These are phyloP conservation scores for Stromatinia cepivora DNA, from an alignment of 2,329 filamentous ascomycete genomes.

Conservation along the genomic window DNA sequence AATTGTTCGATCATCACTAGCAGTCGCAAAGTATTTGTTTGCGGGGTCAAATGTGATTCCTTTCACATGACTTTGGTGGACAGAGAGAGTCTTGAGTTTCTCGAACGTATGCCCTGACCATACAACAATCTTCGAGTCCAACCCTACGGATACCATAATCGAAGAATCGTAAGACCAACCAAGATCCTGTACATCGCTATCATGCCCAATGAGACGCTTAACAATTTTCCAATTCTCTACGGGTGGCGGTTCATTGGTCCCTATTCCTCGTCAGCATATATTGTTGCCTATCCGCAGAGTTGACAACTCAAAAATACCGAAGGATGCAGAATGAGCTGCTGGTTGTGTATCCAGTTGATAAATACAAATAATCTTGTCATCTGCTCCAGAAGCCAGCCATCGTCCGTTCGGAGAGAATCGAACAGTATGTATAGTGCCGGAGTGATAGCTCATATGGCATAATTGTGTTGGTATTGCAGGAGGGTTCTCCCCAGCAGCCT, in stretches of 20 bases:
- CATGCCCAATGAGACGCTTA: constrained; percentile 89
- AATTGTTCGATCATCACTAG: constrained; percentile 94
- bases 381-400: constrained; percentile 93
- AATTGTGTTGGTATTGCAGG: constrained; percentile 78
- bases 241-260: constrained; percentile 83
- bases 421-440: constrained; percentile 94
- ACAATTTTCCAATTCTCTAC: constrained; percentile 98
- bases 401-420: constrained; percentile 94
- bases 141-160: constrained; percentile 88
- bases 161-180: constrained; percentile 97
- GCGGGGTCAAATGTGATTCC: constrained; percentile 98
- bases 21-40: constrained; percentile 98
- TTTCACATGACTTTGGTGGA: constrained; percentile 97
- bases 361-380: constrained; percentile 98
- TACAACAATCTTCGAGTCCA: constrained; percentile 97
- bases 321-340: constrained; percentile 73
- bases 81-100: constrained; percentile 89
- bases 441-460: constrained; percentile 97
- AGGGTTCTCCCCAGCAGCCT: constrained; percentile 70
- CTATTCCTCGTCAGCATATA: constrained; percentile 40
- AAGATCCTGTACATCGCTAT: constrained; percentile 97
- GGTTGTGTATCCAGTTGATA: constrained; percentile 81
- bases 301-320: constrained; percentile 58
- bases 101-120: constrained; percentile 99
- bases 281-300: neutral